Conservation (phyloP, 176 grass and related monocot species). For the Triticum monococcum region DNA sequence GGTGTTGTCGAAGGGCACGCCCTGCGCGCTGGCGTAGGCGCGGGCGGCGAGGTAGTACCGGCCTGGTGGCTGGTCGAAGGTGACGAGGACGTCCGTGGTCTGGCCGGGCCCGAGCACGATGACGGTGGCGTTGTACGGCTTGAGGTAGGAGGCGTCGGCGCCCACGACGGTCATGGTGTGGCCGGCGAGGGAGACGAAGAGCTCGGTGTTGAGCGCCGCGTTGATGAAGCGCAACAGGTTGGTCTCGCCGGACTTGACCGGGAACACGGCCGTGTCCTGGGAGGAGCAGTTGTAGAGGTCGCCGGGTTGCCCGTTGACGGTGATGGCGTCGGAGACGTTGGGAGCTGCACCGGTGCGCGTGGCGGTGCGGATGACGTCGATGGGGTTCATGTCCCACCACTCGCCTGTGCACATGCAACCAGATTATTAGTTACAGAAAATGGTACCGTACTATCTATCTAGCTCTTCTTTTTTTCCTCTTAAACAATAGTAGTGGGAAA, state of each 20-base stretch:
- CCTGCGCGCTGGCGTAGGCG: constrained; percentile 76
- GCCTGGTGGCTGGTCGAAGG: constrained; percentile 46
- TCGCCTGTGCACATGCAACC: constrained; percentile 56
- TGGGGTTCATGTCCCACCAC: constrained; percentile 89
- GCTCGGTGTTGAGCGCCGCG: constrained; percentile 80
- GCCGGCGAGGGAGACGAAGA: constrained; percentile 72
- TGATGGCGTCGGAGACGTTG: constrained; percentile 82
- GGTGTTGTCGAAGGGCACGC: constrained; percentile 93
- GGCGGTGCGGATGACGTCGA: constrained; percentile 72
- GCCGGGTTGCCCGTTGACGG: constrained; percentile 89
- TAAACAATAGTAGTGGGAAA: no score
- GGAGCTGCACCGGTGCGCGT: constrained; percentile 74
- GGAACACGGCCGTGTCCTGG: constrained; percentile 56
- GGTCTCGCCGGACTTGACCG: constrained; percentile 77
- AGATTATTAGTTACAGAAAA: background rate
- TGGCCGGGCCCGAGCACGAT: constrained; percentile 79
- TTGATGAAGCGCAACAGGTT: constrained; percentile 89
- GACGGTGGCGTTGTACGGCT: constrained; percentile 57
- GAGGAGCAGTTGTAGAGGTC: constrained; percentile 87
- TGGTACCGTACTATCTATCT: no score
- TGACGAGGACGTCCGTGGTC: constrained; percentile 93
- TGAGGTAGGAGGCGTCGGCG: constrained; percentile 91
- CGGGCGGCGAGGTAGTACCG: constrained; percentile 81
- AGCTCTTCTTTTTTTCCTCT: no score
- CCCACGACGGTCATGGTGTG: constrained; percentile 89